phyloP scores from a whole-genome alignment of 106 monocot species.

The Dendrobium huoshanense region DNA sequence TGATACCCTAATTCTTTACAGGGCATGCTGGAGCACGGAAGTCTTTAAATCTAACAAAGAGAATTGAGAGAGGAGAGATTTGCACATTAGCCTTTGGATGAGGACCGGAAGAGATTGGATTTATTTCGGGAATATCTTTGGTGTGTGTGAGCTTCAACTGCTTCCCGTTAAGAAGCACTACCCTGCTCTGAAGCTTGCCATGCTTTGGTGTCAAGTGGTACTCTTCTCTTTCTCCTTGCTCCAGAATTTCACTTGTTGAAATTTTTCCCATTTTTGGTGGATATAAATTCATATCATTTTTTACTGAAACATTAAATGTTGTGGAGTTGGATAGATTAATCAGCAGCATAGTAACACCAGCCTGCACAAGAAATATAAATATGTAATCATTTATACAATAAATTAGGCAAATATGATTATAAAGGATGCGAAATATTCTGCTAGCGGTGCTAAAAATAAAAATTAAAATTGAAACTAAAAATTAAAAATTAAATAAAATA shows the following conservation, averaged over 20 bases:
- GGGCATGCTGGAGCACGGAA: slow-evolving; percentile 43
- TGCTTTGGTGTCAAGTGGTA: slow-evolving; percentile 45
- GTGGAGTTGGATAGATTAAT: slow-evolving; percentile 44
- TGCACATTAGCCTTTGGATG: background rate
- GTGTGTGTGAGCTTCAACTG: slow-evolving; percentile 25
- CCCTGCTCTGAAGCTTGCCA: slow-evolving; percentile 31
- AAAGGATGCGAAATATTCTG: no score
- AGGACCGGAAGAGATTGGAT: slow-evolving; percentile 8
- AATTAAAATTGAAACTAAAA: no score
- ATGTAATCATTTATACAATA: background rate
- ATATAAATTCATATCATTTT: slow-evolving; percentile 24
- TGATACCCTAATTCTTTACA: background rate
- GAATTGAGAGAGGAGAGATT: slow-evolving; percentile 38
- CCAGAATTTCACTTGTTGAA: background rate
- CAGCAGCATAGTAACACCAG: slow-evolving; percentile 20
- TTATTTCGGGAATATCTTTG: slow-evolving; percentile 32
- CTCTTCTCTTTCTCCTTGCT: slow-evolving; percentile 18
- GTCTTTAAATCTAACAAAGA: slow-evolving; percentile 27
- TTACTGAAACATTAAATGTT: slow-evolving; percentile 20
- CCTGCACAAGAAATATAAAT: slow-evolving; percentile 8
- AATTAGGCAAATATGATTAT: no score
- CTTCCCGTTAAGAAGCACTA: slow-evolving; percentile 54
- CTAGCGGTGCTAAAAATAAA: no score
- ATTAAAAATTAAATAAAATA: no score
- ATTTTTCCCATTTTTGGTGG: background rate